Evolutionary conservation across 2,329 filamentous ascomycete genomes (phyloP), one percentile per base, ranked within the genome.

Genomic region (Monosporascus sp.): DNA sequence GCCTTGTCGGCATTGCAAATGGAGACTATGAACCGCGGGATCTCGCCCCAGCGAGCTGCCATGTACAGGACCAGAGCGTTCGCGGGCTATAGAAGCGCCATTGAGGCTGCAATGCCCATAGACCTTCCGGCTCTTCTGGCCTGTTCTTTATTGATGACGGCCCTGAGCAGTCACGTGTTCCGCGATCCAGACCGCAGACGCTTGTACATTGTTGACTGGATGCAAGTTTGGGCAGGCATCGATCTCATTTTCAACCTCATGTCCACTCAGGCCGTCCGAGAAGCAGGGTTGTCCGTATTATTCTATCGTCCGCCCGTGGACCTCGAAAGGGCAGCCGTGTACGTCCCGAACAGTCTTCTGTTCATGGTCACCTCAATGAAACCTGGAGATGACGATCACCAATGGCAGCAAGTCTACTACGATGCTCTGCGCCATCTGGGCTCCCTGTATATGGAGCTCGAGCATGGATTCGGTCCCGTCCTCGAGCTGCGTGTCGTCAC

Each of bases 181-280:
- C 73, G 78, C 3, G 75, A 79, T n/a, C 63, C 68, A 0, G 69
- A 75, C 47, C 64, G 65, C 18, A 70, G 68, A 45, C 70, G 72
- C 2, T 69, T 82, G 2, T 80, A 76, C 58, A 73, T 82, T 31
- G 63, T 82, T 45, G 74, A 82, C 60, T 83, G 80, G 79, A 77
- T 82, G 66, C 59, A 74, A 3, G 70, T 83, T 14, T 83, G 79
- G 79, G 70, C 73, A 9, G 80, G 80, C 9, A 81, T 77, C 25
- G 71, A 76, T 31, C 62, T 78, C 17, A 77, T 82, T 31, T 66
- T 81, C 39, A 65, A 75, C 0, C 54, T 76, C 14, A 68, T 72
- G 39, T 59, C 62, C 1, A 63, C 65, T 1, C 55, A 62, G 8
- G 58, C 54, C 1, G 57, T 73, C 3, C 58, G 67, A 47, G 64